Evolutionary conservation across 2,329 filamentous ascomycete genomes (phyloP).

Genomic region (Cytospora paraplurivora): DNA sequence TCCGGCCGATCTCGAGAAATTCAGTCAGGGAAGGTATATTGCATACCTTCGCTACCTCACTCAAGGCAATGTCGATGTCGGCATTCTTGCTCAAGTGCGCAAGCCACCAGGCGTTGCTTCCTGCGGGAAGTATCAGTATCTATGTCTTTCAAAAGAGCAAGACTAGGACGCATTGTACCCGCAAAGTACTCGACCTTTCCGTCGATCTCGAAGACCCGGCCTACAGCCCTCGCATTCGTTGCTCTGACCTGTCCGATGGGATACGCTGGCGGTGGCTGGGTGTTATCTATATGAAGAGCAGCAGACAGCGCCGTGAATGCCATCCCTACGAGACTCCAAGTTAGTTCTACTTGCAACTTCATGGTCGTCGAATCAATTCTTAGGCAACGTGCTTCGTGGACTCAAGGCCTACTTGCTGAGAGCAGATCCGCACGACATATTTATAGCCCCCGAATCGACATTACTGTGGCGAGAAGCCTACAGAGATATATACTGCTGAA

Average conservation of each 20-base stretch:
- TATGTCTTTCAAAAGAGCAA: neutral
- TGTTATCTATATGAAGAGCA: conserved; percentile 18
- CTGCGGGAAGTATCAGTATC: neutral
- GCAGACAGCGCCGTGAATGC: conserved; percentile 3
- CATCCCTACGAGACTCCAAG: conserved; percentile 5
- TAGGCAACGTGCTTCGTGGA: neutral
- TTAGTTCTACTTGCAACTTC: conserved; percentile 8
- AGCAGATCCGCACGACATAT: neutral
- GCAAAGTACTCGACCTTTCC: conserved; percentile 21
- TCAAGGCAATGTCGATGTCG: conserved; percentile 53
- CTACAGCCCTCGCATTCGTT: conserved; percentile 20
- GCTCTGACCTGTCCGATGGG: conserved; percentile 17
- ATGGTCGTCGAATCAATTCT: neutral
- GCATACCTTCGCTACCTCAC: conserved; percentile 24
- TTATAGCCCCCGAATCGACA: neutral
- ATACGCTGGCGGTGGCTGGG: conserved; percentile 20
- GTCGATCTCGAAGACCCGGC: conserved; percentile 23
- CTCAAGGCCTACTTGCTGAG: neutral
- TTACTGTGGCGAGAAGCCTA: neutral
- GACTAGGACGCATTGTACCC: conserved; percentile 3
- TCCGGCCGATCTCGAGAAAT: too few species aligned
- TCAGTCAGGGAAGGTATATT: neutral
- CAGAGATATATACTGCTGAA: too few species aligned
- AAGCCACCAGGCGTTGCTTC: conserved; percentile 28
- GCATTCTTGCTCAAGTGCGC: conserved; percentile 47